Base-by-base conservation (phyloP, 2,329 filamentous ascomycete species). In the Parasarocladium wereldwijsianum region DNA sequence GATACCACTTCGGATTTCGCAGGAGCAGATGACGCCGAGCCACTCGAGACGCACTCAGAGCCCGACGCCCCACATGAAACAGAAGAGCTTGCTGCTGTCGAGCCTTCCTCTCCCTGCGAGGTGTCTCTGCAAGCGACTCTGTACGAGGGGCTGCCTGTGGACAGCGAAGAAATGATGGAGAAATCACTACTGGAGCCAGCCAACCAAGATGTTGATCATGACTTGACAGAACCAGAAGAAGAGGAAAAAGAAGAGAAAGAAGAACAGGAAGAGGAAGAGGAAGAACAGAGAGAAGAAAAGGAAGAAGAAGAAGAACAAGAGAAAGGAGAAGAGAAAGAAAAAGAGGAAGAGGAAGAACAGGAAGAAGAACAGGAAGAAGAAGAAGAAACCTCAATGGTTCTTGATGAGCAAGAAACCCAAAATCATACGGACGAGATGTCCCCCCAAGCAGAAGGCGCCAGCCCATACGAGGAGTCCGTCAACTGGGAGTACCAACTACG, bases 401-500 rank as follows among this genome's bases (percentile, higher is more conserved):
- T n/a, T n/a, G n/a, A n/a, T n/a, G n/a, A 17, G 23, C 21, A 27
- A 19, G 26, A 36, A 8, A 24, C n/a, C 17, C 38, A 42, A n/a
- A n/a, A n/a, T n/a, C n/a, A n/a, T n/a, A n/a, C n/a, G 7, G 44
- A 40, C 17, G 24, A 25, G 7, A 45, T 48, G 43, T 36, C 34
- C 8, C 11, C 47, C 13, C 46, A 48, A 8, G 41, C 40, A 8
- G 29, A 26, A 7, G 29, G 17, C 6, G 21, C 19, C 3, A 42
- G 22, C 21, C n/a, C 31, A 8, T 26, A 17, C 5, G 5, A n/a
- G n/a, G n/a, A n/a, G n/a, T n/a, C n/a, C n/a, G 29, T 29, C 9
- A 39, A 40, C 14, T 39, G 42, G 4, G 42, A 47, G 21, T 50
- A 45, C 23, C 45, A 54, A 34, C 54, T 72, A 5, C 58, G 64